phyloP scores from a whole-genome alignment of 805 yeast genomes.

The Tetrapisispora taiwanensis region DNA sequence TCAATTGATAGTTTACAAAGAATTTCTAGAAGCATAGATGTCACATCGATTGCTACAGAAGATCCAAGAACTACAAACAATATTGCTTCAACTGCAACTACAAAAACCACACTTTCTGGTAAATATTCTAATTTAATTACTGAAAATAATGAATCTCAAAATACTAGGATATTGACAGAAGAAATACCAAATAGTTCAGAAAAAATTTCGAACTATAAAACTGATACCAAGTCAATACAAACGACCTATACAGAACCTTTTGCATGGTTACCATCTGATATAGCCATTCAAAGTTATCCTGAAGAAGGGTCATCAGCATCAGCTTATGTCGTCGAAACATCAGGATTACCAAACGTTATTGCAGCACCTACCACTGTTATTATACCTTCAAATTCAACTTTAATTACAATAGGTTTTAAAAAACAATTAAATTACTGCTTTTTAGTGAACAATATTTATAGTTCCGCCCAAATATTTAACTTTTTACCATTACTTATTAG shows the following conservation, averaged over 20 bases:
- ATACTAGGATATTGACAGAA: background rate
- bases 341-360: slow-evolving; percentile 31
- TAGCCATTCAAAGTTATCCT: background rate
- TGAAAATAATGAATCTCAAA: background rate
- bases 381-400: slow-evolving; percentile 25
- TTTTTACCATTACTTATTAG: slow-evolving; percentile 64
- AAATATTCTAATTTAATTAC: background rate
- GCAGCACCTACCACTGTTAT: slow-evolving; percentile 32
- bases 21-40: too few relatives aligned
- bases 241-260: background rate
- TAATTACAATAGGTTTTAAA: slow-evolving; percentile 39
- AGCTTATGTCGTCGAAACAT: slow-evolving; percentile 7
- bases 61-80: too few relatives aligned
- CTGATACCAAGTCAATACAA: background rate
- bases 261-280: slow-evolving; percentile 59
- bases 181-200: background rate
- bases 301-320: slow-evolving; percentile 38
- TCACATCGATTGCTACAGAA: too few relatives aligned
- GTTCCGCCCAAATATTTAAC: slow-evolving; percentile 59
- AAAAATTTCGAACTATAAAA: background rate
- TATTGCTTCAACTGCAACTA: background rate
- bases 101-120: background rate
- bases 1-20: too few relatives aligned
- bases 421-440: slow-evolving; percentile 73
- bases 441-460: slow-evolving; percentile 71